Evolutionary conservation across 2,329 filamentous ascomycete genomes (phyloP).

Genomic region (Macroventuria anomochaeta): DNA sequence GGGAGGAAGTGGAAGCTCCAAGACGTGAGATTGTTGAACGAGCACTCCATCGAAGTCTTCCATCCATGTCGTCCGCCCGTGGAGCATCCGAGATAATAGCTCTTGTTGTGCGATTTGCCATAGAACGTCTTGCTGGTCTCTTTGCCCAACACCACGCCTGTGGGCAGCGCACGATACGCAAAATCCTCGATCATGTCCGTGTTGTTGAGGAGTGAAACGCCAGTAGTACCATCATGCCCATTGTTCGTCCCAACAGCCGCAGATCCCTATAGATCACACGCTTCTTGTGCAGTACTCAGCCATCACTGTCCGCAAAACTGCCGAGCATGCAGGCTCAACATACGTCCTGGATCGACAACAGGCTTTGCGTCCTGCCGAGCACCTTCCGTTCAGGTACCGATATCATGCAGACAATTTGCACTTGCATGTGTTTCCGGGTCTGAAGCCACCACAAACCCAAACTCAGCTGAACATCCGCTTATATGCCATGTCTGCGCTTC

Average conservation of each 20-base stretch:
- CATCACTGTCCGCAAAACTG: too few relatives aligned
- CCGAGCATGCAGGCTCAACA: too few relatives aligned
- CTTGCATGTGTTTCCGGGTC: too few relatives aligned
- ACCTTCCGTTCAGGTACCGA: too few relatives aligned
- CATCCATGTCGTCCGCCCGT: constrained; percentile 40
- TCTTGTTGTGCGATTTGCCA: constrained; percentile 46
- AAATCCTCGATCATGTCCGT: constrained; percentile 56
- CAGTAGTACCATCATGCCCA: constrained; percentile 51
- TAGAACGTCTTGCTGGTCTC: constrained; percentile 49
- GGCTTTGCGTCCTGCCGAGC: too few relatives aligned
- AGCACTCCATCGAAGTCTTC: constrained; percentile 27
- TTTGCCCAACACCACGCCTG: constrained; percentile 42
- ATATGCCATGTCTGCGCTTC: too few relatives aligned
- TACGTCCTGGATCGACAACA: too few relatives aligned
- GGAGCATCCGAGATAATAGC: constrained; percentile 40
- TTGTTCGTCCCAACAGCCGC: constrained; percentile 48
- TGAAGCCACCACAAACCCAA: too few relatives aligned
- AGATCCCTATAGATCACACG: too few relatives aligned
- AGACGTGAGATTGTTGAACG: constrained; percentile 36
- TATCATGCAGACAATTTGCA: too few relatives aligned
- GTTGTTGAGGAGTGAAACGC: constrained; percentile 54
- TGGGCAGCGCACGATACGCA: constrained; percentile 48
- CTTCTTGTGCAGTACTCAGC: too few relatives aligned
- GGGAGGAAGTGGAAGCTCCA: constrained; percentile 44
- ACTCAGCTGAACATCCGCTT: too few relatives aligned